Conservation (phyloP, 371 early-diverging fungal species). For the Vavraia culicis region DNA sequence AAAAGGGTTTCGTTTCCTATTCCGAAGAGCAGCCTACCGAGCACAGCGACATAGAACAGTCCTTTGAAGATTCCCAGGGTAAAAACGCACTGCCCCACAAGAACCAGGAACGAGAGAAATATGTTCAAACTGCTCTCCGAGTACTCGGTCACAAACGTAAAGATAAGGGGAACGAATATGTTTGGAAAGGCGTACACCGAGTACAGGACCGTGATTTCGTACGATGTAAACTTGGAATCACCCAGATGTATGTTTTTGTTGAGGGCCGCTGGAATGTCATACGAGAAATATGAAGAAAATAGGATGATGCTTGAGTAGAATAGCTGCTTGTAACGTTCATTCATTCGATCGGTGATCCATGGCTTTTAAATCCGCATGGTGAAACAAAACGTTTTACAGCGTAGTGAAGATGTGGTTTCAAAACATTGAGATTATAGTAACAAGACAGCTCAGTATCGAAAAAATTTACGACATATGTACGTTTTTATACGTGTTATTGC, state of each 20-base stretch:
- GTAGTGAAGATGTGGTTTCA: no score
- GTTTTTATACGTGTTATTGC: no score
- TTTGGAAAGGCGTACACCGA: conserved; percentile 51
- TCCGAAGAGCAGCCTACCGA: conserved; percentile 50
- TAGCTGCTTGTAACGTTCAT: conserved; percentile 40
- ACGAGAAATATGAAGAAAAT: conserved; percentile 48
- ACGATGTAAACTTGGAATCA: conserved; percentile 28
- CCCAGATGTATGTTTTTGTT: conserved; percentile 46
- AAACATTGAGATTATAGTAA: no score
- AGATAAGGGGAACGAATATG: conserved; percentile 50
- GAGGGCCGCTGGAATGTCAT: conserved; percentile 50
- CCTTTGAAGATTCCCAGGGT: conserved; percentile 44
- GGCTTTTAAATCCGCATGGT: background rate
- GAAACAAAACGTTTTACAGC: no score
- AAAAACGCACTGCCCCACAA: conserved; percentile 49
- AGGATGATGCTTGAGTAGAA: conserved; percentile 42
- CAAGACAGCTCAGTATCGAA: no score
- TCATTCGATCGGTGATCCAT: background rate
- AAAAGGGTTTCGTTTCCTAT: conserved; percentile 52
- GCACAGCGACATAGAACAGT: conserved; percentile 44
- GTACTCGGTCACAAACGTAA: conserved; percentile 45
- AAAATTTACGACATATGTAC: no score
- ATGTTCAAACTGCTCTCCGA: conserved; percentile 41
- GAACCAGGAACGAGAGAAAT: conserved; percentile 44
- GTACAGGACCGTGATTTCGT: conserved; percentile 50